A percentile compares a stretch with the other conserved stretches of the same genome.
These are phyloP conservation scores for Hagleromyces aurorensis DNA, from an alignment of 805 yeast species.

Conservation along the genomic window DNA sequence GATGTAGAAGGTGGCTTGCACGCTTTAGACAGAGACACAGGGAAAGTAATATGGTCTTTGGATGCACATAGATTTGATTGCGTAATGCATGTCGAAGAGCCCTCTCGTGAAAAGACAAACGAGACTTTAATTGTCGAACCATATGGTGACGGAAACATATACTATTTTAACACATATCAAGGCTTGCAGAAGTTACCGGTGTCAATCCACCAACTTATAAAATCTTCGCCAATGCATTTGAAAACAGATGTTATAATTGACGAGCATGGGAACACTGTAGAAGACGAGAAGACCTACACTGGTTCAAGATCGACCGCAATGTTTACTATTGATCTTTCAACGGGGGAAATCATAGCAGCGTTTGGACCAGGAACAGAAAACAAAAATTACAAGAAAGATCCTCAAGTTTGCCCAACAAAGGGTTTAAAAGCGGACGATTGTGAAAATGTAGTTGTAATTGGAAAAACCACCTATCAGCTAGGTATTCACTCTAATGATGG, in stretches of 20 bases:
- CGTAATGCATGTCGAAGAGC: slow-evolving; percentile 17
- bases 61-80: slow-evolving; percentile 37
- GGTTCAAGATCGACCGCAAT: slow-evolving; percentile 74
- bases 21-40: slow-evolving; percentile 69
- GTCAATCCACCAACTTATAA: slow-evolving; percentile 65
- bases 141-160: slow-evolving; percentile 71
- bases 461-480: slow-evolving; percentile 65
- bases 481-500: slow-evolving; percentile 68
- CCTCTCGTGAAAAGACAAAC: slow-evolving; percentile 11
- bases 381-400: slow-evolving; percentile 14
- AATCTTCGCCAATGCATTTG: slow-evolving; percentile 79
- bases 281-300: slow-evolving; percentile 76
- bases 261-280: slow-evolving; percentile 27
- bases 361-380: slow-evolving; percentile 49
- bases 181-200: slow-evolving; percentile 82
- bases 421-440: slow-evolving; percentile 14
- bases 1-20: slow-evolving; percentile 85
- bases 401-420: slow-evolving; percentile 8
- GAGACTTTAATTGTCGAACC: slow-evolving; percentile 88
- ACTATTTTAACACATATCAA: slow-evolving; percentile 61
- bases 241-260: slow-evolving; percentile 39
- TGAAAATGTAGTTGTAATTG: slow-evolving; percentile 44
- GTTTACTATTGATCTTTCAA: slow-evolving; percentile 60
- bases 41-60: slow-evolving; percentile 70
- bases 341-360: slow-evolving; percentile 64